Conservation (phyloP, 768 basidiomycete species). For the Cantharellus anzutake region DNA sequence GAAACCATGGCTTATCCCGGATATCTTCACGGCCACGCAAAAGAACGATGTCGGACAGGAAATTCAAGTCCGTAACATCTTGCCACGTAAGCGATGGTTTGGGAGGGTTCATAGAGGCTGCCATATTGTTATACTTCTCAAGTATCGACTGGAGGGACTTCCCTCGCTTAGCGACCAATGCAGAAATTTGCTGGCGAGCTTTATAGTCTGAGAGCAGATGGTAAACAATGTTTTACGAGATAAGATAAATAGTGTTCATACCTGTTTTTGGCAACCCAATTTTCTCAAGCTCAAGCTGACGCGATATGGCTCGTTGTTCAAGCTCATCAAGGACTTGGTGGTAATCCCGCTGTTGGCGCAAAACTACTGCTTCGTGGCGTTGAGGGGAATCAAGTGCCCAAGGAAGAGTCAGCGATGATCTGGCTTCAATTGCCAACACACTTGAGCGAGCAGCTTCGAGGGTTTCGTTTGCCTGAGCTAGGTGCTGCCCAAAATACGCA, state of each 20-base stretch:
- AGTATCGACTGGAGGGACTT: not conserved
- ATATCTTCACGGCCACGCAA: not conserved
- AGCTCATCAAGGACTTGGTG: constrained; percentile 1
- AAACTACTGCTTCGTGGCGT: no score
- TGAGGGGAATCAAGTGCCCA: no score
- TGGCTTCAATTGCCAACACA: no score
- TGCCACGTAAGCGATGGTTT: not conserved
- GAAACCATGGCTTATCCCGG: not conserved
- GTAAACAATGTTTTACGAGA: not conserved
- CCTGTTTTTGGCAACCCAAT: not conserved
- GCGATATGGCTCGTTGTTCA: not conserved
- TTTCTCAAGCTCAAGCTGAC: constrained; percentile 3
- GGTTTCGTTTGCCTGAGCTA: no score
- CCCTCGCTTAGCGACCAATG: not conserved
- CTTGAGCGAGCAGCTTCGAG: no score
- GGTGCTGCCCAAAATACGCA: no score
- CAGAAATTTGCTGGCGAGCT: not conserved
- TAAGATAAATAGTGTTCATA: not conserved
- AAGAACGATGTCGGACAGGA: not conserved
- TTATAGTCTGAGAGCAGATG: not conserved
- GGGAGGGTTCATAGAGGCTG: not conserved
- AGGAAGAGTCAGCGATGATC: no score
- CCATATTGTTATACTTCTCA: not conserved
- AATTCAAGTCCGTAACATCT: not conserved
- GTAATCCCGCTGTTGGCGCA: no score